Conservation (phyloP, 257 asterid species). For the Solanum dulcamara region DNA sequence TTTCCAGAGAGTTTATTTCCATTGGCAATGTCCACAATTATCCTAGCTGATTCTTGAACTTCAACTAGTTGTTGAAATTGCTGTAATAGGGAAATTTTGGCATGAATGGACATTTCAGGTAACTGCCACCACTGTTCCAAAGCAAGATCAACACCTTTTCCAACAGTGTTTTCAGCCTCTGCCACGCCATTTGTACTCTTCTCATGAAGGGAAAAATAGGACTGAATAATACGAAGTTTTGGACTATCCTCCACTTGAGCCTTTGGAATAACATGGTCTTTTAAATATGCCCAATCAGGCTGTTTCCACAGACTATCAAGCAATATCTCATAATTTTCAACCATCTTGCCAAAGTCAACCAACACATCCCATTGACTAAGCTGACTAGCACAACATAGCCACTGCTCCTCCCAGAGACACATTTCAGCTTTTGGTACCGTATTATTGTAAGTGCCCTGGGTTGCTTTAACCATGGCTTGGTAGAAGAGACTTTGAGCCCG, state of each 20-base stretch:
- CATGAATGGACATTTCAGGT: constrained; percentile 97
- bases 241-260: constrained; percentile 98
- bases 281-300: constrained; percentile 93
- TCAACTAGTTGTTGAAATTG: constrained; percentile 98
- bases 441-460: constrained; percentile 96
- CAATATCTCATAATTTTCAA: constrained; percentile 89
- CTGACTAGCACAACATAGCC: constrained; percentile 91
- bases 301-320: constrained; percentile 97
- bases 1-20: constrained; percentile 81
- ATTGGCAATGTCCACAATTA: constrained; percentile 80
- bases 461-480: constrained; percentile 98
- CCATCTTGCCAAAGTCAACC: constrained; percentile 83
- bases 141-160: constrained; percentile 95
- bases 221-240: constrained; percentile 86
- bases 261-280: constrained; percentile 88
- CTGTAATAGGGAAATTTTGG: constrained; percentile 90
- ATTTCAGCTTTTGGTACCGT: constrained; percentile 98
- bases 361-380: constrained; percentile 98
- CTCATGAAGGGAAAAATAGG: constrained; percentile 97
- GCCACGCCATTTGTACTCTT: constrained; percentile 80
- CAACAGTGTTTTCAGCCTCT: constrained; percentile 87
- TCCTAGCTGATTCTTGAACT: constrained; percentile 95
- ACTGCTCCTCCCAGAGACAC: constrained; percentile 99
- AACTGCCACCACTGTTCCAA: constrained; percentile 99
- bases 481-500: constrained; percentile 91